Evolutionary conservation across 2,329 filamentous ascomycete genomes (phyloP).

Genomic region (Rutstroemia sp.): DNA sequence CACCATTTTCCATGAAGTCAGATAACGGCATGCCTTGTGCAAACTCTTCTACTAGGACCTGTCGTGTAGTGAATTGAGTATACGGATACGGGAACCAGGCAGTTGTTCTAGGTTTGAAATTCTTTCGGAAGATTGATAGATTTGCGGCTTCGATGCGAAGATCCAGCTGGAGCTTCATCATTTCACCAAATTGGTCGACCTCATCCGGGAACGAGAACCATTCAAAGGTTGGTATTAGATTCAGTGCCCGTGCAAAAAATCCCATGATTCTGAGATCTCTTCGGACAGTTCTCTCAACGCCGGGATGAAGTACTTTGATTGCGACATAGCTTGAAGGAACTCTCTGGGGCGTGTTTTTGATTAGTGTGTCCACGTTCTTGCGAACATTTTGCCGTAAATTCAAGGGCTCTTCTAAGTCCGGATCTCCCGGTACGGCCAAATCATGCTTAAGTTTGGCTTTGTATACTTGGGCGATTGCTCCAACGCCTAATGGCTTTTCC

Average conservation of each 20-base stretch:
- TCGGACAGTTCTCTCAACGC: constrained; percentile 82
- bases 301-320: constrained; percentile 89
- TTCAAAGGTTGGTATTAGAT: constrained; percentile 86
- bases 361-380: constrained; percentile 74
- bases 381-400: constrained; percentile 63
- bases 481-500: constrained; percentile 81
- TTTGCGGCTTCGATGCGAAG: constrained; percentile 92
- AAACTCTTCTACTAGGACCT: constrained; percentile 91
- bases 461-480: constrained; percentile 96
- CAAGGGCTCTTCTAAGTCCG: constrained; percentile 44
- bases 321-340: constrained; percentile 91
- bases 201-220: constrained; percentile 96
- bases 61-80: constrained; percentile 81
- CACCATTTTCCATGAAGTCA: constrained; percentile 85
- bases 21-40: constrained; percentile 88
- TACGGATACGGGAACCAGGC: constrained; percentile 98
- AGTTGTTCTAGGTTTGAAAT: constrained; percentile 82
- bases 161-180: constrained; percentile 98
- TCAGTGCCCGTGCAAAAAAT: constrained; percentile 79
- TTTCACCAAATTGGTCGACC: constrained; percentile 87
- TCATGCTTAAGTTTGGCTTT: constrained; percentile 84
- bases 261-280: constrained; percentile 90
- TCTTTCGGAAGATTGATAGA: constrained; percentile 75
- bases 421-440: constrained; percentile 56
- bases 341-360: constrained; percentile 78